Conservation (phyloP, 2,329 filamentous ascomycete species). For the Teratosphaeria destructans region DNA sequence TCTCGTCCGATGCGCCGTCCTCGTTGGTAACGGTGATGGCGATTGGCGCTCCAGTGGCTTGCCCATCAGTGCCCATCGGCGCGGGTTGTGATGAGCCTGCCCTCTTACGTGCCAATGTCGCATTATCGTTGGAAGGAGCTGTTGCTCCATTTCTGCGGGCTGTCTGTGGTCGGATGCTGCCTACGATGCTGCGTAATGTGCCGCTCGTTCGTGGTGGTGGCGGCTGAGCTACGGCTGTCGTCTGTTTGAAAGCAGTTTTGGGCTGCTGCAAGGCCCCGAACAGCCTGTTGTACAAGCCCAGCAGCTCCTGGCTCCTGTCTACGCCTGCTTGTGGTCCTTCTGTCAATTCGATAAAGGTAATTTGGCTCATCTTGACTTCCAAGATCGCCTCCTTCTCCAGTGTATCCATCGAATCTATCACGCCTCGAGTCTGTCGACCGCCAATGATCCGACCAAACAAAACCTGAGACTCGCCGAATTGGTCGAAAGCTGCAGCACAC, state of each 20-base stretch:
- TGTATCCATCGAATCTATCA: constrained; percentile 71
- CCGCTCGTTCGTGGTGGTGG: constrained; percentile 20
- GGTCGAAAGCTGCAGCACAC: constrained; percentile 84
- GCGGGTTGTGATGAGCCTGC: constrained; percentile 2
- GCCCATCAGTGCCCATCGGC: constrained; percentile 1
- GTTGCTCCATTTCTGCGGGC: constrained; percentile 35
- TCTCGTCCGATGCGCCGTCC: constrained; percentile 27
- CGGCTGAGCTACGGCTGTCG: constrained; percentile 25
- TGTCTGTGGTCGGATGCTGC: constrained; percentile 58
- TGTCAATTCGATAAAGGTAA: constrained; percentile 69
- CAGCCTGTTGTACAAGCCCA: constrained; percentile 69
- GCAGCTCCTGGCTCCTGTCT: constrained; percentile 74
- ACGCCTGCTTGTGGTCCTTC: constrained; percentile 80
- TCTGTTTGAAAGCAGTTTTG: constrained; percentile 31
- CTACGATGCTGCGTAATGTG: constrained; percentile 45
- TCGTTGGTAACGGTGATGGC: constrained; percentile 70
- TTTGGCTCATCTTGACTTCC: constrained; percentile 93
- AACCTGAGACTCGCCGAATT: constrained; percentile 63
- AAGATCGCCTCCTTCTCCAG: constrained; percentile 77
- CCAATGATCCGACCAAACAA: constrained; percentile 49
- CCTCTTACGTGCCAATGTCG: neutral
- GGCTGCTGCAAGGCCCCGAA: constrained; percentile 53
- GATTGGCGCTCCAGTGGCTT: constrained; percentile 40
- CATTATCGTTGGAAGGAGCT: constrained; percentile 21
- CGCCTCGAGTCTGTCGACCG: constrained; percentile 30